Percentiles rank a stretch among this genome's conserved stretches.
These are phyloP conservation scores for Malania oleifera DNA, from an alignment of 164 flowering plant genomes.

Conservation along the genomic window DNA sequence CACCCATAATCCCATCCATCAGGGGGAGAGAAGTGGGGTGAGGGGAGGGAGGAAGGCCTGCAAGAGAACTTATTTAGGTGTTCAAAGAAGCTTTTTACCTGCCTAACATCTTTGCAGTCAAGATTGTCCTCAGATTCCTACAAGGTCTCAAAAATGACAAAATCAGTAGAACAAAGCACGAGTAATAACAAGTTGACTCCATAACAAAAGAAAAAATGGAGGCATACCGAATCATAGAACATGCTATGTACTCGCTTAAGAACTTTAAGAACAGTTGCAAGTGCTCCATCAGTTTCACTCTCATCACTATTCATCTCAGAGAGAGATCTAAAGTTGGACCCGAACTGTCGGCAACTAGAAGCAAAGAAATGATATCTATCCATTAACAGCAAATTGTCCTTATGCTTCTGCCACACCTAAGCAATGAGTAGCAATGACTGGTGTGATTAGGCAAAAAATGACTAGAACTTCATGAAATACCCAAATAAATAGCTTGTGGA, in stretches of 20 bases:
- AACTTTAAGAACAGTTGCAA: conserved; percentile 57
- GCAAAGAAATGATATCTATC: conserved; percentile 85
- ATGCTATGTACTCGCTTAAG: conserved; percentile 49
- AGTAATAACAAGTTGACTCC: not conserved
- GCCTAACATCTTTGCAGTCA: conserved; percentile 55
- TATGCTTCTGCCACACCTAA: conserved; percentile 79
- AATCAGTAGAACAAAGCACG: conserved; percentile 5
- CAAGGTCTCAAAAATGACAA: too few relatives aligned
- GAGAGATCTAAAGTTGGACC: conserved; percentile 45
- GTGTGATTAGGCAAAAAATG: too few relatives aligned
- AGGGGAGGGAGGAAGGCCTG: not conserved
- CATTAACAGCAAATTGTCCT: conserved; percentile 72
- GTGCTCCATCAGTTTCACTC: conserved; percentile 71
- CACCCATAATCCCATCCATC: too few relatives aligned
- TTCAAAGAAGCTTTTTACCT: conserved; percentile 28
- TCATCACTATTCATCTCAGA: conserved; percentile 69
- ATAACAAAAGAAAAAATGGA: not conserved
- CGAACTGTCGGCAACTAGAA: conserved; percentile 66
- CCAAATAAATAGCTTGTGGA: too few relatives aligned
- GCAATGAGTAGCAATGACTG: too few relatives aligned
- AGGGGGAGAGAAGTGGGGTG: not conserved
- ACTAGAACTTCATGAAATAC: too few relatives aligned
- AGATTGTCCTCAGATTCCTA: conserved; percentile 39
- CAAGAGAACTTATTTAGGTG: not conserved
- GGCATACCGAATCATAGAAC: conserved; percentile 55